Conservation (phyloP, 208 protist species). For the Balamuthia mandrillaris region DNA sequence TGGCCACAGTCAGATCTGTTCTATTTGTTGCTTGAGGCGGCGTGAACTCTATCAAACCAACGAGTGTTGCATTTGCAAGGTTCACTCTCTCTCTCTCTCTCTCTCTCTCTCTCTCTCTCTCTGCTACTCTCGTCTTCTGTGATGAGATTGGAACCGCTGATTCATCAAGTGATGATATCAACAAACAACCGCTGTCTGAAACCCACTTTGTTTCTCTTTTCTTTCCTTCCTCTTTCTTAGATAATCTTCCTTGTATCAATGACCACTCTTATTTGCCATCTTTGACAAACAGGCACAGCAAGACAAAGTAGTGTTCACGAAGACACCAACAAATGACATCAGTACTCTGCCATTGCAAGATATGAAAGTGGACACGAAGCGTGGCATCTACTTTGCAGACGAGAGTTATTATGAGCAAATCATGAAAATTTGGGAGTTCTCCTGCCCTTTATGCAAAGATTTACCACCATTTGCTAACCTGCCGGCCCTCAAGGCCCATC, state of each 20-base stretch:
- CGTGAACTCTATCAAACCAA: not conserved
- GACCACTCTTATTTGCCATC: not conserved
- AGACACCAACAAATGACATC: not conserved
- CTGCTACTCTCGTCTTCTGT: too few species aligned
- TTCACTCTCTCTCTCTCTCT: not conserved
- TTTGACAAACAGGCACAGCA: not conserved
- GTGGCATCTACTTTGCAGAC: not conserved
- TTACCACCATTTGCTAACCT: not conserved
- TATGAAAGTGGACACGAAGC: not conserved
- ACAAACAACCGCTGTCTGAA: too few species aligned
- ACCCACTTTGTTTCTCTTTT: not conserved
- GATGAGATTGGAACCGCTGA: too few species aligned
- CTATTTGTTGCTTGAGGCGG: not conserved
- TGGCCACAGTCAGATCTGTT: not conserved
- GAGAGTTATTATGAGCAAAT: not conserved
- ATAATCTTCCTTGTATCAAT: not conserved
- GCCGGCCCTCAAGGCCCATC: not conserved
- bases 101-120: not conserved
- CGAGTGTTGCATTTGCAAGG: not conserved
- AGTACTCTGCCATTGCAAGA: not conserved
- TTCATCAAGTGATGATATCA: too few species aligned
- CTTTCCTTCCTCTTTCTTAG: not conserved
- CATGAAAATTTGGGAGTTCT: not conserved
- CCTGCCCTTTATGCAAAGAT: not conserved
- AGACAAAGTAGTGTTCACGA: not conserved